Base-by-base conservation (phyloP, 179 eudicot genomes). In the Silene coronaria region DNA sequence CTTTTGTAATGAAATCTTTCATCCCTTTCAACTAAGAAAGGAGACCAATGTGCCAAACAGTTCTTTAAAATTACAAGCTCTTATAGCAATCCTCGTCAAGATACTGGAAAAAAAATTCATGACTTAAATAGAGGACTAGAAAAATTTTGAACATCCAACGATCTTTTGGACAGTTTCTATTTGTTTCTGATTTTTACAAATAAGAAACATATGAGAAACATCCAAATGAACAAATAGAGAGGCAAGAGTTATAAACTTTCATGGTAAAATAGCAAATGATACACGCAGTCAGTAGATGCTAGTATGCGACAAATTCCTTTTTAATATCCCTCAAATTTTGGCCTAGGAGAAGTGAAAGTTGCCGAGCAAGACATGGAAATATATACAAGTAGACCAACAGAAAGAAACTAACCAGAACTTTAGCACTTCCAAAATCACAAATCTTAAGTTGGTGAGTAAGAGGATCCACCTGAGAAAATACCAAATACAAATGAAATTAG, bases 381-480 rank as follows among this genome's bases (percentile, higher is more conserved):
- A 21, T 23, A 70, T 11, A 42, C 48, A 11, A 11, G 48, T 42
- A 11, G 3, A 2, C 13, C 48, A 42, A 42, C 48, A 42, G 14
- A 42, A 53, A 36, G 45, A 34, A 2, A 74, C 75, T 76, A 67
- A 84, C 87, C 81, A 84, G 70, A 55, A 76, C 81, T 82, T 84
- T 84, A 28, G 87, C 87, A 77, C 87, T 84, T 66, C 87, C 87
- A 74, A 84, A 84, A 74, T 84, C 85, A 30, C 87, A 84, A 59
- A 84, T 79, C 73, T 84, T 84, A 11, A 84, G 81, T 76, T 84
- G 85, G 32, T 84, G 83, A 0, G 87, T 79, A 19, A 88, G 87
- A 74, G 97, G 91, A 82, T 92, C 96, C 64, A 92, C 97, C 96
- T 92, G 81, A 55, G 27, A 72, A 66, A 61, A 27, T 30, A 27